Evolutionary conservation across 1,284 basidiomycete genomes (phyloP), one percentile per base, ranked within the genome.

Genomic region (Rhodotorula mucilaginosa): DNA sequence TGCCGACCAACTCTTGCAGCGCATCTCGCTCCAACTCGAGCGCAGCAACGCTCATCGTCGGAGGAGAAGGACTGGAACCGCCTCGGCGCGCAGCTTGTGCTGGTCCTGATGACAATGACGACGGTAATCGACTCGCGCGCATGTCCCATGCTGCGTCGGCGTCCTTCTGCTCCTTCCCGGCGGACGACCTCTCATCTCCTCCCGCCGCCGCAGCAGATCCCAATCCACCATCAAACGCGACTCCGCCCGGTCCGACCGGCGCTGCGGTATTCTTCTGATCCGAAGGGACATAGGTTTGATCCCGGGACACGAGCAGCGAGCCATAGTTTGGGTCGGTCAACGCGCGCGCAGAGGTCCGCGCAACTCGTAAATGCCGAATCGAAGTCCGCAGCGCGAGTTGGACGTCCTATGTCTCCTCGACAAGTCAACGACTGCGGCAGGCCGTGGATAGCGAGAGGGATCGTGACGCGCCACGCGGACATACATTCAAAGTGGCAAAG

Each of bases 341-440:
- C 0, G 73, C 68, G 3, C 70, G 68, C 0, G 72, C 52, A 1
- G 72, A 72, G 26, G 58, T 64, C 10, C 69, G 57, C 19, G 65
- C 56, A 12, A 72, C 58, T 19, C 73, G 65, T 8, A 74, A 60
- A 56, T 74, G 74, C 15, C 74, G 72, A 60, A 76, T 76, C 1
- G 73, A 74, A 29, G 70, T 76, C 8, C 74, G 70, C 3, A 76
- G 68, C 10, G 64, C 66, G n/a, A 74, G 66, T 65, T 76, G 74
- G 44, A 74, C 63, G 60, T 76, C 74, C 74, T 34, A 5, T 34
- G 34, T 7, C 34, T 34, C 34, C 8, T 34, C 34, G 8, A 34
- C 34, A 3, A 34, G 34, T 34, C 34, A 34, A 7, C 34, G 34
- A 34, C 31, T 34, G 31, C 31, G 31, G 31, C 31, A 34, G 31